Conservation (phyloP, 2,329 filamentous ascomycete genomes). For the Ilyonectria mors-panacis region DNA sequence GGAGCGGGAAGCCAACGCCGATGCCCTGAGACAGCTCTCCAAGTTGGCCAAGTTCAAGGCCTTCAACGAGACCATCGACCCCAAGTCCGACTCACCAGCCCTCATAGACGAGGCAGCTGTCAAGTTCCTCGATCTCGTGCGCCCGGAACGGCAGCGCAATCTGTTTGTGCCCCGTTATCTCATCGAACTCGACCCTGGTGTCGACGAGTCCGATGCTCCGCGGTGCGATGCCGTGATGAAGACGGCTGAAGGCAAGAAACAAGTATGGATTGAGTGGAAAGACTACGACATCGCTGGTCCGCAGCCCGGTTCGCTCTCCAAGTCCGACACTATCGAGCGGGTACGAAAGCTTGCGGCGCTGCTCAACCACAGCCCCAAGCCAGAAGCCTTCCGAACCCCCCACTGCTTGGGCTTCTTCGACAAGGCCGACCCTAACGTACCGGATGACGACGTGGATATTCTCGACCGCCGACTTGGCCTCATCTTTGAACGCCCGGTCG, state of each 20-base stretch:
- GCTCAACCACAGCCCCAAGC: conserved; percentile 63
- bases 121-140: conserved; percentile 57
- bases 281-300: conserved; percentile 59
- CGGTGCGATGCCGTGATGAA: conserved; percentile 59
- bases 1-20: conserved; percentile 57
- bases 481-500: conserved; percentile 65
- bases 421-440: conserved; percentile 54
- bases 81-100: conserved; percentile 47
- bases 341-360: conserved; percentile 64
- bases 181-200: conserved; percentile 52
- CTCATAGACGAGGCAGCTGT: conserved; percentile 55
- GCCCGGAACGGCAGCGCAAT: conserved; percentile 50
- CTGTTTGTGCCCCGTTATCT: conserved; percentile 54
- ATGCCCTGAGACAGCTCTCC: conserved; percentile 58
- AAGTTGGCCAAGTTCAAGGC: conserved; percentile 66
- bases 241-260: conserved; percentile 53
- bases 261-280: conserved; percentile 67
- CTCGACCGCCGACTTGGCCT: conserved; percentile 65
- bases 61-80: conserved; percentile 64
- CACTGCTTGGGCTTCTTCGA: conserved; percentile 67
- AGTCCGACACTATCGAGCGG: conserved; percentile 59
- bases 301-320: conserved; percentile 56
- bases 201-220: conserved; percentile 52
- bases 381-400: conserved; percentile 64
- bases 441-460: conserved; percentile 58